Evolutionary conservation across 176 grass and related monocot genomes (phyloP).

Genomic region (Luzula sylvatica): DNA sequence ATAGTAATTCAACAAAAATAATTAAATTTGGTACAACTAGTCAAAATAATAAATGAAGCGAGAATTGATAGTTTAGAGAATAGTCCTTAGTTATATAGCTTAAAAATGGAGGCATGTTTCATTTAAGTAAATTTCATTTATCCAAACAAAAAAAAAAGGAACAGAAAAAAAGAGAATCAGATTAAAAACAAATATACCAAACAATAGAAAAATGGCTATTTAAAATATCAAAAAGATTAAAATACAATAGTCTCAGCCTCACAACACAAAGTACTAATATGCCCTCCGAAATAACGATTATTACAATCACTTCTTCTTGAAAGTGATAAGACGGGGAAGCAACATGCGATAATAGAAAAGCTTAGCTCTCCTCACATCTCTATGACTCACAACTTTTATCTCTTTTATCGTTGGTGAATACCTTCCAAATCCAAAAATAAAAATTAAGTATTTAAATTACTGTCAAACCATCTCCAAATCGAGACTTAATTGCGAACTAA

Average conservation of each 20-base stretch:
- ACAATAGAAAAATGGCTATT: neutral
- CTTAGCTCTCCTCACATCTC: constrained; percentile 93
- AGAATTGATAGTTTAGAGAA: too few relatives aligned
- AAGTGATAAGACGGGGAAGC: constrained; percentile 90
- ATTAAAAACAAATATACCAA: neutral
- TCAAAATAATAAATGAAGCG: too few relatives aligned
- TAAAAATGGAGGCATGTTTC: too few relatives aligned
- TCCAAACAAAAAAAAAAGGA: constrained; percentile 8
- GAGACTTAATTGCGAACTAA: neutral
- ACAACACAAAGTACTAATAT: constrained; percentile 15
- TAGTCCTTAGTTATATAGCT: too few relatives aligned
- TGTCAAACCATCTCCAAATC: too few relatives aligned
- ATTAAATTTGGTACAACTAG: too few relatives aligned
- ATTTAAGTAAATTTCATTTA: neutral
- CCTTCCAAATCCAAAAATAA: constrained; percentile 28
- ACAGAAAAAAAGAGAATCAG: constrained; percentile 2
- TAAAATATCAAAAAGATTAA: constrained; percentile 9
- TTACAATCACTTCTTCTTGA: constrained; percentile 53
- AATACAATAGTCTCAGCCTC: constrained; percentile 20
- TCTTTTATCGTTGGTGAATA: constrained; percentile 97
- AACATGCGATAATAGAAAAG: constrained; percentile 87
- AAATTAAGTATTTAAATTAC: neutral
- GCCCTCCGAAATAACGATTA: constrained; percentile 27
- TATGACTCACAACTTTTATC: constrained; percentile 87
- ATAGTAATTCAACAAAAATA: too few relatives aligned